phyloP scores from a whole-genome alignment of 805 yeast genomes.

The Saccharomycopsis sp. region DNA sequence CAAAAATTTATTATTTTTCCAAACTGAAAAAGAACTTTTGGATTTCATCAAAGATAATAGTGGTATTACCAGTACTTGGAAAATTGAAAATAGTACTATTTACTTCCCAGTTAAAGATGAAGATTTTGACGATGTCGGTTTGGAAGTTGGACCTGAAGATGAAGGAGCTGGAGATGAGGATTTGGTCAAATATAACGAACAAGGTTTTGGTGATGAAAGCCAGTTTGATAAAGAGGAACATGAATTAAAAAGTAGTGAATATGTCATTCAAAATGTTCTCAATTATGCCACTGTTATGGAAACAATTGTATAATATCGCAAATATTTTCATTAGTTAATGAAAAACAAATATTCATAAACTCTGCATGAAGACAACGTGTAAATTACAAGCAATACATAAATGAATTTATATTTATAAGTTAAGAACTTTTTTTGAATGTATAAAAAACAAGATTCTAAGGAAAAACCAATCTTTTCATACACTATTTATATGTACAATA shows the following conservation, averaged over 20 bases:
- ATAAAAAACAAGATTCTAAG: too few relatives aligned
- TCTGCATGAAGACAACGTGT: too few relatives aligned
- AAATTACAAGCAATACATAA: too few relatives aligned
- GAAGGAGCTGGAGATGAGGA: slow-evolving; percentile 5
- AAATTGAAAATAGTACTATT: slow-evolving; percentile 39
- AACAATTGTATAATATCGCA: slow-evolving; percentile 56
- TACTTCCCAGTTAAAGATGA: slow-evolving; percentile 27
- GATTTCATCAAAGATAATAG: slow-evolving; percentile 38
- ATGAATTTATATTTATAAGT: too few relatives aligned
- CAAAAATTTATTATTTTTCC: slow-evolving; percentile 65
- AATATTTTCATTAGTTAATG: background rate
- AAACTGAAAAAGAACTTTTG: slow-evolving; percentile 43
- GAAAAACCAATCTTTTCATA: too few relatives aligned
- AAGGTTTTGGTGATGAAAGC: slow-evolving; percentile 7
- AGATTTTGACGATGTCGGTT: slow-evolving; percentile 2
- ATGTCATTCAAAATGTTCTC: slow-evolving; percentile 60
- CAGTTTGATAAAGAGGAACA: slow-evolving; percentile 1
- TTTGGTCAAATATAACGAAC: background rate
- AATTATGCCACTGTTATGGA: slow-evolving; percentile 87
- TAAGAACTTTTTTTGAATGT: too few relatives aligned
- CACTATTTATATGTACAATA: background rate
- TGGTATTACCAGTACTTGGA: slow-evolving; percentile 39
- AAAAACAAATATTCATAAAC: background rate
- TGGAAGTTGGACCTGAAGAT: slow-evolving; percentile 1
- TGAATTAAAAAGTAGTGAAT: slow-evolving; percentile 41